Evolutionary conservation across 768 basidiomycete genomes (phyloP), one percentile per base, ranked within the genome.

Genomic region (Lactarius tabidus): DNA sequence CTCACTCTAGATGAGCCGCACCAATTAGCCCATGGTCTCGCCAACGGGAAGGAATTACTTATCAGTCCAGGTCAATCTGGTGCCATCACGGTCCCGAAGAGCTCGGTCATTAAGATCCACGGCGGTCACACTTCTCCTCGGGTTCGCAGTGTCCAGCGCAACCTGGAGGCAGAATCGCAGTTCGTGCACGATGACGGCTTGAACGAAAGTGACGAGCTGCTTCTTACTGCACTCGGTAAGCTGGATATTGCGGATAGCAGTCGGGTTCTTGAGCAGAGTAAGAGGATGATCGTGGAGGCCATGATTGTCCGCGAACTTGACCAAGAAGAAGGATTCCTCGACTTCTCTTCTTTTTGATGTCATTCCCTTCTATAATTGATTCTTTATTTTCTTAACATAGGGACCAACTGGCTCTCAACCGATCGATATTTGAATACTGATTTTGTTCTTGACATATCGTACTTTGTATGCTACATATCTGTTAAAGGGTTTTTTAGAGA

Each of bases 291-390:
- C 55, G 90, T 92, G 12, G 91, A 94, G 73, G 91, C 85, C 2
- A 79, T 93, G 35, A 86, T 94, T 2, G 85, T 92, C 23, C 81
- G 89, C 54, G 90, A 93, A 74, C 78, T 92, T 76, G 85, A 87
- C 20, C 70, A 87, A 2, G 88, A 89, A 63, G 91, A 93, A 72
- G 88, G 79, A 20, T 93, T 86, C 73, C 72, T 92, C 61, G 90
- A 92, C 72, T 91, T 93, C 72, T 84, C 81, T 10, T 85, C 84
- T 3, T 89, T 89, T 68, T 65, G 58, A 67, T 28, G 2, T 8
- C 29, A 9, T 31, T 29, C 29, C 29, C 5, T 12, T 14, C 31
- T n/a, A 14, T 53, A 14, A 23, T 23, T 2, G n/a, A 36, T 55
- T 38, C 9, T 38, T 12, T 38, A 38, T 36, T 38, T 38, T 38